Conservation (phyloP, 352 stramenopile species). For the Phytophthora citrophthora region DNA sequence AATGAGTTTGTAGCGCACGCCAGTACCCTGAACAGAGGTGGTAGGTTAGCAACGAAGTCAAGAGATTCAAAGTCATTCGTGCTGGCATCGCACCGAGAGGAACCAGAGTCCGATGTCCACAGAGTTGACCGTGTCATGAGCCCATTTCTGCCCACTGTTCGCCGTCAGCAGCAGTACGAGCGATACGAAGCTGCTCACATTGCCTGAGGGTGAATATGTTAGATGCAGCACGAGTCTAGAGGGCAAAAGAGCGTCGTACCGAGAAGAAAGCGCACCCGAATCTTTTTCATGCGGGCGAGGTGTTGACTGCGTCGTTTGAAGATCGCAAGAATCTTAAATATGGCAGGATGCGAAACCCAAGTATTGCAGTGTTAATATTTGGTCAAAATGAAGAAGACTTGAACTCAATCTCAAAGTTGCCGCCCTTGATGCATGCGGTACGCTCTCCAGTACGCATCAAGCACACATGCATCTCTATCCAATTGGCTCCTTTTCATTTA, state of each 20-base stretch:
- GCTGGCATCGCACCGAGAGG: conserved; percentile 45
- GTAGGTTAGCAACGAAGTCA: conserved; percentile 2
- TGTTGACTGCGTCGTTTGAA: conserved; percentile 17
- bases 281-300: conserved; percentile 30
- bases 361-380: no score
- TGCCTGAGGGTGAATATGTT: conserved; percentile 37
- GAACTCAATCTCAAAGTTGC: no score
- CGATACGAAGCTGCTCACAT: conserved; percentile 50
- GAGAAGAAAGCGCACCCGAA: conserved; percentile 49
- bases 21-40: conserved; percentile 50
- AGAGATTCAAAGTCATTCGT: not conserved
- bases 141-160: conserved; percentile 58
- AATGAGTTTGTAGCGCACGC: conserved; percentile 85
- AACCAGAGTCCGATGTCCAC: conserved; percentile 79
- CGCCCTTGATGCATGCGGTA: no score
- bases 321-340: conserved; percentile 5
- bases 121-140: conserved; percentile 69
- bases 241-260: conserved; percentile 19
- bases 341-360: not conserved
- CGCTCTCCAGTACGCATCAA: no score
- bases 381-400: no score
- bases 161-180: conserved; percentile 60
- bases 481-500: no score
- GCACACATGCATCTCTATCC: no score
- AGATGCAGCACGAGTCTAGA: not conserved